These are phyloP conservation scores for Coniophora puteana DNA, from an alignment of 1,284 basidiomycete genomes.

Conservation along the genomic window DNA sequence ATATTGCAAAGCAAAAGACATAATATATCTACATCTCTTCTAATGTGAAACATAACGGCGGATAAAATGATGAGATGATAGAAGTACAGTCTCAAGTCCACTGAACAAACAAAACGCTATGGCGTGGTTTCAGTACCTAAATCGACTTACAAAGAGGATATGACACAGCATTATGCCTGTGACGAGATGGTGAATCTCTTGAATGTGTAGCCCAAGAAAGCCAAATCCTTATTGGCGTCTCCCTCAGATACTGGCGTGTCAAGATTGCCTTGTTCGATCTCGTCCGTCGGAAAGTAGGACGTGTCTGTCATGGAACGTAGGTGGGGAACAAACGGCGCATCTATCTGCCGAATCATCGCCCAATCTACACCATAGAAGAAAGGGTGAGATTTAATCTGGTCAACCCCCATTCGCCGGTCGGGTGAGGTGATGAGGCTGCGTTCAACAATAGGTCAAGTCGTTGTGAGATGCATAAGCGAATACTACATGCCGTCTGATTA, in stretches of 20 bases:
- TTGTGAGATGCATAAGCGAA: slow-evolving; percentile 2
- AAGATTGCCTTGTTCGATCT: slow-evolving; percentile 84
- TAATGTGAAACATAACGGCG: no score
- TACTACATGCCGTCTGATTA: slow-evolving; percentile 70
- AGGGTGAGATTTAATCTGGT: slow-evolving; percentile 90
- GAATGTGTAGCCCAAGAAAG: slow-evolving; percentile 89
- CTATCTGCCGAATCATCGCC: slow-evolving; percentile 84
- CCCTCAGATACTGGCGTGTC: slow-evolving; percentile 52
- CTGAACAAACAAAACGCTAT: no score
- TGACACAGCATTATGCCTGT: no score
- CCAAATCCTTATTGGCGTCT: slow-evolving; percentile 76
- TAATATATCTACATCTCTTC: no score
- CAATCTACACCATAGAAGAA: slow-evolving; percentile 99
- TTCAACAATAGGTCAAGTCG: slow-evolving; percentile 8
- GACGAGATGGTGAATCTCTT: slow-evolving; percentile 63
- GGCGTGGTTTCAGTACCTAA: no score
- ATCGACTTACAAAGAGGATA: no score
- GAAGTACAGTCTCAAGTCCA: no score
- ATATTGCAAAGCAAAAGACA: no score
- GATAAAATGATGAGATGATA: no score
- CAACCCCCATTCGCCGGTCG: slow-evolving; percentile 78
- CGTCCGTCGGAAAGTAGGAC: slow-evolving; percentile 96
- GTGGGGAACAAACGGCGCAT: slow-evolving; percentile 94
- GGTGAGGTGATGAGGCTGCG: slow-evolving; percentile 79
- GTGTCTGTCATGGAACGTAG: slow-evolving; percentile 92